Conservation (phyloP, 257 asterid genomes). For the Osmanthus fragrans region DNA sequence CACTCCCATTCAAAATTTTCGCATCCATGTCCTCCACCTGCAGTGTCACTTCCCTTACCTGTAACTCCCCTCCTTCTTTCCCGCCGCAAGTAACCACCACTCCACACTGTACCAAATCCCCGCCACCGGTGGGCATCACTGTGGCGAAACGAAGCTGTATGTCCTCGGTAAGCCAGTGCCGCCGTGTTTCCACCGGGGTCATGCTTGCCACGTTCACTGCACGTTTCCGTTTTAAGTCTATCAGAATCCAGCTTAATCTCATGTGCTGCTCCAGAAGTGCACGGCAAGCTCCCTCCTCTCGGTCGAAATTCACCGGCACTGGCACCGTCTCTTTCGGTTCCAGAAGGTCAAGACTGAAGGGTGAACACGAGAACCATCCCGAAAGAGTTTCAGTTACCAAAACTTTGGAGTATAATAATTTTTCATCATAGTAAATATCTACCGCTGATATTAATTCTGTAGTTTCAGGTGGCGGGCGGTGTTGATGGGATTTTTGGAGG, state of each 20-base stretch:
- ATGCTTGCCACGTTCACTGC: conserved; percentile 58
- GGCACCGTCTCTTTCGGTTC: conserved; percentile 44
- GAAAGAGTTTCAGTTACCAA: conserved; percentile 43
- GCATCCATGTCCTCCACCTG: conserved; percentile 67
- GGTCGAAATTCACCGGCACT: conserved; percentile 33
- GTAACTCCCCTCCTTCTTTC: conserved; percentile 52
- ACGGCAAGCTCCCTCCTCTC: conserved; percentile 22
- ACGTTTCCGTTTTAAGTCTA: conserved; percentile 45
- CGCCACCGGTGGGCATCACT: conserved; percentile 27
- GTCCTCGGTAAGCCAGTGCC: conserved; percentile 60
- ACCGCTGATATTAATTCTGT: conserved; percentile 64
- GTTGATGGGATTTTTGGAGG: conserved; percentile 1
- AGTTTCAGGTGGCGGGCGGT: background rate
- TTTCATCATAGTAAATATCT: conserved; percentile 53
- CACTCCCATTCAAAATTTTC: conserved; percentile 46
- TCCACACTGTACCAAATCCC: conserved; percentile 40
- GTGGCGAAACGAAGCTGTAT: conserved; percentile 47
- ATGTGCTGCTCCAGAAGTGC: conserved; percentile 36
- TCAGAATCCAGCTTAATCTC: conserved; percentile 71
- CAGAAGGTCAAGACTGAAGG: conserved; percentile 59
- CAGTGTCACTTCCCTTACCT: conserved; percentile 64
- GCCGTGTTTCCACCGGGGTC: conserved; percentile 51
- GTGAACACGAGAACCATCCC: conserved; percentile 50
- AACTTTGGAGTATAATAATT: conserved; percentile 50
- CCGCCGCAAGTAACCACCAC: conserved; percentile 57